Evolutionary conservation across 2,329 filamentous ascomycete genomes (phyloP).

Genomic region (Ophiostoma australiae): DNA sequence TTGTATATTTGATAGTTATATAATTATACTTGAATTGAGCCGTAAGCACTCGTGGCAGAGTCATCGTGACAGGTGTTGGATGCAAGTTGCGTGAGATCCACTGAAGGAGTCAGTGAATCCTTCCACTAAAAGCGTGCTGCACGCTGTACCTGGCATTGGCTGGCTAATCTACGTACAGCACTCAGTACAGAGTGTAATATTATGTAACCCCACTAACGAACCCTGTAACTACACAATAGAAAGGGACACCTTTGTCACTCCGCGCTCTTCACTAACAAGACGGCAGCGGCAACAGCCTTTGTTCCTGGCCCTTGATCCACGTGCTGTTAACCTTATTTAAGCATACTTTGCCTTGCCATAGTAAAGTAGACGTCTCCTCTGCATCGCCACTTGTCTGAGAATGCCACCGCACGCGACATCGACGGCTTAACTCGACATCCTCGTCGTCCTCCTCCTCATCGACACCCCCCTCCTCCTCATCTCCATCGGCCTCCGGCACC

Average conservation of each 20-base stretch:
- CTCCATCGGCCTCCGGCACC: not conserved
- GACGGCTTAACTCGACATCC: not conserved
- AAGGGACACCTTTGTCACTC: not conserved
- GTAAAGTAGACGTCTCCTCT: not conserved
- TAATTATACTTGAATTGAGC: no score
- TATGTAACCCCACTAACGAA: not conserved
- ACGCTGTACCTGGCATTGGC: not conserved
- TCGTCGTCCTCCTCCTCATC: not conserved
- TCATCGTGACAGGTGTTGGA: not conserved
- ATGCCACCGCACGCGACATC: conserved; percentile 1
- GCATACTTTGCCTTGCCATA: not conserved
- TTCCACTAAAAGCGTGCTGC: not conserved
- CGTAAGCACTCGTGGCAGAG: not conserved
- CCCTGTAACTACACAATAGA: not conserved
- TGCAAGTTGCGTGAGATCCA: not conserved
- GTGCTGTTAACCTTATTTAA: not conserved
- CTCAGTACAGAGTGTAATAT: not conserved
- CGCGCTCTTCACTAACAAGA: not conserved
- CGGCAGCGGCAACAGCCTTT: no score
- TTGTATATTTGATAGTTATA: no score
- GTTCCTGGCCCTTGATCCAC: not conserved
- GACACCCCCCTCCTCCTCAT: not conserved
- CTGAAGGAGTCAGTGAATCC: not conserved
- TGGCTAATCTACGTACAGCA: not conserved
- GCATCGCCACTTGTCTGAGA: not conserved